phyloP scores from a whole-genome alignment of 2,329 filamentous ascomycete genomes.

The Fusarium chlamydosporum region DNA sequence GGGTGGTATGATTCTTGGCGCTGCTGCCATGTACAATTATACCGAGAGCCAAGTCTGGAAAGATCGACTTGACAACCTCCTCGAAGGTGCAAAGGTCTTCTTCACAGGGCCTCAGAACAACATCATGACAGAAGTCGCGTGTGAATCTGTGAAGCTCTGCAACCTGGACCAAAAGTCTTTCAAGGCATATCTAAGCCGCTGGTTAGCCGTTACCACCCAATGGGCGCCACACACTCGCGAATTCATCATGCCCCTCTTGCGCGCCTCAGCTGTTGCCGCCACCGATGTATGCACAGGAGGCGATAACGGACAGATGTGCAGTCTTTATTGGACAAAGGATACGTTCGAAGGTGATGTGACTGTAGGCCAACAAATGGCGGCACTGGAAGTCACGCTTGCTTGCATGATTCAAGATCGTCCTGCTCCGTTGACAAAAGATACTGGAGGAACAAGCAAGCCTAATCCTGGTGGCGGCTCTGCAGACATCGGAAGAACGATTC shows the following conservation, averaged over 20 bases:
- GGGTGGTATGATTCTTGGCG: constrained; percentile 75
- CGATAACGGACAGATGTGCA: constrained; percentile 69
- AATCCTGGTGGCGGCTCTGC: constrained; percentile 62
- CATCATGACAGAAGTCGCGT: constrained; percentile 76
- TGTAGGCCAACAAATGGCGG: constrained; percentile 79
- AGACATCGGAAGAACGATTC: constrained; percentile 60
- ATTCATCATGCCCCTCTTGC: constrained; percentile 67
- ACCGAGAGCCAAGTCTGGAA: constrained; percentile 68
- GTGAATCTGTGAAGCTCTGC: constrained; percentile 73
- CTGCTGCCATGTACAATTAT: constrained; percentile 78
- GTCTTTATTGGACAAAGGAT: constrained; percentile 70
- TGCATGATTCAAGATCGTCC: constrained; percentile 66
- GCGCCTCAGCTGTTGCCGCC: constrained; percentile 69
- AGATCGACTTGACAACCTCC: constrained; percentile 68
- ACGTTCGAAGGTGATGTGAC: constrained; percentile 72
- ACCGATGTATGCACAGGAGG: constrained; percentile 71
- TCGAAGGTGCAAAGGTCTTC: constrained; percentile 68
- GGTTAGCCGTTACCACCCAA: constrained; percentile 73
- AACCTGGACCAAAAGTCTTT: constrained; percentile 74
- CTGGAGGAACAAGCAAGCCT: constrained; percentile 70
- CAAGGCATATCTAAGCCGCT: constrained; percentile 73
- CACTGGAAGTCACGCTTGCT: constrained; percentile 74
- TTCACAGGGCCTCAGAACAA: constrained; percentile 66
- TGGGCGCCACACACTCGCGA: constrained; percentile 72
- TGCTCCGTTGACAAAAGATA: constrained; percentile 63